Conservation (phyloP, 1,139 yeast species). For the Zygosaccharomyces pseudobailii region DNA sequence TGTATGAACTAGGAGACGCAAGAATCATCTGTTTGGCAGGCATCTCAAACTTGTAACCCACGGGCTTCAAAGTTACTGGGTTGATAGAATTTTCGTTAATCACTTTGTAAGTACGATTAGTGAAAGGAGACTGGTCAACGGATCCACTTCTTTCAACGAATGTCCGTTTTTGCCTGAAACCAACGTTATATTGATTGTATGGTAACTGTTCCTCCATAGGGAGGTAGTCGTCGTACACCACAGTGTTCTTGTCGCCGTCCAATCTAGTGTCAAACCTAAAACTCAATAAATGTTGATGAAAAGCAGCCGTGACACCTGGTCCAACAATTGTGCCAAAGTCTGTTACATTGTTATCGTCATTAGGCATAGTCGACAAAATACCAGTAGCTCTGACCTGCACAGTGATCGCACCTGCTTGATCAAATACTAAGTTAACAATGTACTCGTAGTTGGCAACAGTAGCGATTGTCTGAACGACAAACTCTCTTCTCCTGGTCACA, state of each 20-base stretch:
- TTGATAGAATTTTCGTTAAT: slow-evolving; percentile 74
- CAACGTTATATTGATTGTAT: slow-evolving; percentile 68
- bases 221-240: slow-evolving; percentile 68
- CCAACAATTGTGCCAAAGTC: slow-evolving; percentile 85
- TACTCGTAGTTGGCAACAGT: slow-evolving; percentile 91
- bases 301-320: slow-evolving; percentile 82
- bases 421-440: slow-evolving; percentile 69
- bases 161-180: slow-evolving; percentile 62
- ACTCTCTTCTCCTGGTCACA: slow-evolving; percentile 81
- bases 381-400: slow-evolving; percentile 89
- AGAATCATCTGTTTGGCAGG: slow-evolving; percentile 69
- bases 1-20: slow-evolving; percentile 48
- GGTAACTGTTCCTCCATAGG: slow-evolving; percentile 55
- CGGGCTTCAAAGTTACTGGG: slow-evolving; percentile 71
- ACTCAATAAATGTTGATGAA: slow-evolving; percentile 81
- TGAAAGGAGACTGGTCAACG: slow-evolving; percentile 70
- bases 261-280: slow-evolving; percentile 85
- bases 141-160: slow-evolving; percentile 68
- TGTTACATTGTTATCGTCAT: slow-evolving; percentile 67
- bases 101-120: slow-evolving; percentile 73
- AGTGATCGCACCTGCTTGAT: slow-evolving; percentile 77
- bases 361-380: slow-evolving; percentile 77
- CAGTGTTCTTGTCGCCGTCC: slow-evolving; percentile 79
- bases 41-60: slow-evolving; percentile 74
- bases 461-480: slow-evolving; percentile 79